phyloP scores from a whole-genome alignment of 2,329 filamentous ascomycete genomes.

The Cladorrhinum sp. region DNA sequence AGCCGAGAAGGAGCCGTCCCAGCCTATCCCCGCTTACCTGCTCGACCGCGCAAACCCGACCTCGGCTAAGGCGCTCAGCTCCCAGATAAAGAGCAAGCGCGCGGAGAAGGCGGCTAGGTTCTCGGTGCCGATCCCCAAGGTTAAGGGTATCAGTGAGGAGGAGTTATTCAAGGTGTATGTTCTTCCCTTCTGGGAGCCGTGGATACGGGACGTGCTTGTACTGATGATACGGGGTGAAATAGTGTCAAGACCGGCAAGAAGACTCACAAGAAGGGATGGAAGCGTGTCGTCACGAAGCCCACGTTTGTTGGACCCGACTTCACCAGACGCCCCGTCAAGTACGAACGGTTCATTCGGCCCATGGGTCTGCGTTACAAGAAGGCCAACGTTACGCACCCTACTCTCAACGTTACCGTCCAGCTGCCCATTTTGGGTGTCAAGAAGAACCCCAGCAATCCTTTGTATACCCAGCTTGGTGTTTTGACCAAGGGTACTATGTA shows the following conservation, averaged over 20 bases:
- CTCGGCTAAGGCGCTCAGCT: slow-evolving; percentile 43
- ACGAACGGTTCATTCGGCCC: slow-evolving; percentile 69
- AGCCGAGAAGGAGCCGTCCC: slow-evolving; percentile 72
- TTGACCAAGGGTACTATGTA: slow-evolving; percentile 72
- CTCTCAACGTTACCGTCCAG: slow-evolving; percentile 64
- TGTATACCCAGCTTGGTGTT: slow-evolving; percentile 85
- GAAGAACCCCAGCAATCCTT: slow-evolving; percentile 71
- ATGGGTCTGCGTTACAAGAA: slow-evolving; percentile 80
- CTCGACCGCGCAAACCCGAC: slow-evolving; percentile 68
- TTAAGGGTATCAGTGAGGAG: slow-evolving; percentile 88
- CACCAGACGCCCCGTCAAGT: slow-evolving; percentile 81
- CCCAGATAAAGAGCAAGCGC: slow-evolving; percentile 93
- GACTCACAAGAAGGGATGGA: slow-evolving; percentile 72
- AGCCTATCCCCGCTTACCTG: slow-evolving; percentile 87
- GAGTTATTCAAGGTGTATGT: slow-evolving; percentile 74
- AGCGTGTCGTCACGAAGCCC: slow-evolving; percentile 64
- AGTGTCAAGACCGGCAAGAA: slow-evolving; percentile 96
- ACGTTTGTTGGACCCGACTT: slow-evolving; percentile 92
- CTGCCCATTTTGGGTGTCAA: slow-evolving; percentile 70
- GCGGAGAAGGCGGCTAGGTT: slow-evolving; percentile 93
- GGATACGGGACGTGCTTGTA: background rate
- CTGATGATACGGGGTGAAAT: slow-evolving; percentile 37
- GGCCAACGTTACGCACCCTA: slow-evolving; percentile 57
- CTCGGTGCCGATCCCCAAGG: slow-evolving; percentile 87
- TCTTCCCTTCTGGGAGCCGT: background rate